phyloP scores from a whole-genome alignment of 345 rosid species.

The Rhodamnia argentea region DNA sequence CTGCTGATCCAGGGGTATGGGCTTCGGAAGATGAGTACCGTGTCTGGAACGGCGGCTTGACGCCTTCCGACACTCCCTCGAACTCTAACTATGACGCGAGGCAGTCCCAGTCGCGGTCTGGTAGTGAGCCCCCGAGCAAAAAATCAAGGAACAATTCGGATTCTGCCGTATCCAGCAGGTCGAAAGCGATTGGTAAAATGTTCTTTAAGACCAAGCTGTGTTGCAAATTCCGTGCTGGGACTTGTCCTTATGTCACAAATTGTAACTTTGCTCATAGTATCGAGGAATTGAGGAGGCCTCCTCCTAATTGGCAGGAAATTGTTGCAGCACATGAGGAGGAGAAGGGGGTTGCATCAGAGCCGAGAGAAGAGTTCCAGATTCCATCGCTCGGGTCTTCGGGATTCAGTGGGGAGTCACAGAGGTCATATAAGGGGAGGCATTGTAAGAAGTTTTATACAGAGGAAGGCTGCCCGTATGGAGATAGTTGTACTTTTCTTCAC shows the following conservation, averaged over 20 bases:
- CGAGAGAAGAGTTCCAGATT: slow-evolving; percentile 81
- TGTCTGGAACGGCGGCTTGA: slow-evolving; percentile 36
- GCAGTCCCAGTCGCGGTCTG: slow-evolving; percentile 16
- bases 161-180: slow-evolving; percentile 15
- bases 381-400: slow-evolving; percentile 44
- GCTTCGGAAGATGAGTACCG: slow-evolving; percentile 91
- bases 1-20: slow-evolving; percentile 49
- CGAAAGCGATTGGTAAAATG: slow-evolving; percentile 61
- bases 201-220: slow-evolving; percentile 89
- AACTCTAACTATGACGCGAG: slow-evolving; percentile 36
- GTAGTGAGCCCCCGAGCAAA: slow-evolving; percentile 50
- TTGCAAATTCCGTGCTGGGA: slow-evolving; percentile 64
- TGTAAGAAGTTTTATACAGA: slow-evolving; percentile 95
- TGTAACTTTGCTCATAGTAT: slow-evolving; percentile 86
- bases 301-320: slow-evolving; percentile 66
- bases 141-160: slow-evolving; percentile 15
- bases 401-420: slow-evolving; percentile 39
- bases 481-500: slow-evolving; percentile 77
- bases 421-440: slow-evolving; percentile 81
- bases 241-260: slow-evolving; percentile 58
- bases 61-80: slow-evolving; percentile 23
- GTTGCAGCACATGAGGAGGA: slow-evolving; percentile 69
- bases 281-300: slow-evolving; percentile 85
- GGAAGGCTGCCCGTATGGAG: slow-evolving; percentile 97
- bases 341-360: slow-evolving; percentile 15